These are phyloP conservation scores for Penicillium goetzii DNA, from an alignment of 495 filamentous ascomycete species.

Conservation along the genomic window DNA sequence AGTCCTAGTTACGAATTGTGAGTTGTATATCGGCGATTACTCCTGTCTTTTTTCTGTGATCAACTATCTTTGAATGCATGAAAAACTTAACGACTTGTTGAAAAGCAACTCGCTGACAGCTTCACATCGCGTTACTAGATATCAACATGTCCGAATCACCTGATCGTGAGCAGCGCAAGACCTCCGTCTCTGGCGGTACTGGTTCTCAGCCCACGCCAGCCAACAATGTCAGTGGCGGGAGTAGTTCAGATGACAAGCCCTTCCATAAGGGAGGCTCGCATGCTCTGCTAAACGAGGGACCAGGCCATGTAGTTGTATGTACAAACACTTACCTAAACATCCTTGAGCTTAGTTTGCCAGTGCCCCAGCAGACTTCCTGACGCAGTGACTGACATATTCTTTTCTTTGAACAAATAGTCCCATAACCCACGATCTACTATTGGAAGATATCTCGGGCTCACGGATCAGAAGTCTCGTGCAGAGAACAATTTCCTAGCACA, in stretches of 20 bases:
- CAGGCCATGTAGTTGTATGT: constrained; percentile 37
- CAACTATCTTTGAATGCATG: neutral
- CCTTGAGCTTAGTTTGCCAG: neutral
- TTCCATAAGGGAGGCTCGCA: constrained; percentile 28
- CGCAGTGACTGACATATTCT: constrained; percentile 7
- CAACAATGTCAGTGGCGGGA: constrained; percentile 34
- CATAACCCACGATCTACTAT: constrained; percentile 31
- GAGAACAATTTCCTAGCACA: constrained; percentile 29
- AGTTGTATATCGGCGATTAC: neutral
- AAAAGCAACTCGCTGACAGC: neutral
- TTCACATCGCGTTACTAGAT: neutral
- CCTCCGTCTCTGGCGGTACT: constrained; percentile 33
- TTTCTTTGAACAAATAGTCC: constrained; percentile 19
- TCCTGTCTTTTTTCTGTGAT: neutral
- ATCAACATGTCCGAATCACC: constrained; percentile 21
- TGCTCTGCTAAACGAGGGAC: constrained; percentile 21
- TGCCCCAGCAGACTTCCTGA: neutral
- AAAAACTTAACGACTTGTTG: neutral
- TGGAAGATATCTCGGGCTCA: constrained; percentile 36
- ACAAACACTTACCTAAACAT: too few relatives aligned
- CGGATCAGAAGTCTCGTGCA: constrained; percentile 40
- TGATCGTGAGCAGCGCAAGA: constrained; percentile 12
- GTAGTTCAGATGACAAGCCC: constrained; percentile 27
- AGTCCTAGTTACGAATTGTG: neutral
- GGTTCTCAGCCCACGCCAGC: constrained; percentile 38